A percentile compares a stretch with the other conserved stretches of the same genome.
Evolutionary conservation across 768 basidiomycete species (phyloP).

Genomic region (Rhodotorula paludigena): DNA sequence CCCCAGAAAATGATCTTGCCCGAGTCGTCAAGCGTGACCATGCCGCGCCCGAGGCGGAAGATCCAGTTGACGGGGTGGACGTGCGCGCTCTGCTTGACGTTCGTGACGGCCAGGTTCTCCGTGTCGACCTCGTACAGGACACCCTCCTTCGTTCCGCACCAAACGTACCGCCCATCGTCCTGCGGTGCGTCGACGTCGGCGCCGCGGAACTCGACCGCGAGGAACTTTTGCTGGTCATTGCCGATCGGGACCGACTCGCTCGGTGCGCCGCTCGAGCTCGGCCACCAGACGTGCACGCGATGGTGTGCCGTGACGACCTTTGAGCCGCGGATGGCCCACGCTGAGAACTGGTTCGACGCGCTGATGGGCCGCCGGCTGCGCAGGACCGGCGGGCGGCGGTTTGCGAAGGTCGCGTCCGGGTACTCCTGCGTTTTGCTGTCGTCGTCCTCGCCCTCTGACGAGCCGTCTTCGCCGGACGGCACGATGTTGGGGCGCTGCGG

Average conservation of each 20-base stretch:
- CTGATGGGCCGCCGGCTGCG: constrained; percentile 43
- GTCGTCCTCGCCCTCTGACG: constrained; percentile 33
- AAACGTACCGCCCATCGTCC: constrained; percentile 61
- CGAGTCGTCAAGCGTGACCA: constrained; percentile 77
- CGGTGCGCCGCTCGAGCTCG: constrained; percentile 31
- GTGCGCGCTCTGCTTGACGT: constrained; percentile 62
- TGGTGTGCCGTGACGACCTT: constrained; percentile 46
- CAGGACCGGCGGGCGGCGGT: constrained; percentile 49
- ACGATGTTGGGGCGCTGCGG: constrained; percentile 7
- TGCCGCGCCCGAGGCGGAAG: constrained; percentile 62
- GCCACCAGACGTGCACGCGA: constrained; percentile 47
- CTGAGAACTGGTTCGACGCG: constrained; percentile 41
- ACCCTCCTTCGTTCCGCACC: constrained; percentile 89
- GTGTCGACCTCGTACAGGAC: constrained; percentile 77
- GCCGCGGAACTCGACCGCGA: constrained; percentile 67
- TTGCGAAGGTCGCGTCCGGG: constrained; percentile 51
- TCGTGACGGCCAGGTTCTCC: constrained; percentile 57
- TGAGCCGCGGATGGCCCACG: constrained; percentile 48
- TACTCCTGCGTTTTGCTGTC: constrained; percentile 45
- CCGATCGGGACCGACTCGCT: constrained; percentile 58
- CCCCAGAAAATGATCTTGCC: constrained; percentile 74
- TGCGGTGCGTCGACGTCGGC: constrained; percentile 4
- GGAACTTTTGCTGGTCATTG: constrained; percentile 67
- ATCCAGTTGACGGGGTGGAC: constrained; percentile 64
- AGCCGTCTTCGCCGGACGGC: constrained; percentile 10